These are phyloP conservation scores for Salmacisia buchloeana DNA, from an alignment of 1,284 basidiomycete species.

Conservation along the genomic window DNA sequence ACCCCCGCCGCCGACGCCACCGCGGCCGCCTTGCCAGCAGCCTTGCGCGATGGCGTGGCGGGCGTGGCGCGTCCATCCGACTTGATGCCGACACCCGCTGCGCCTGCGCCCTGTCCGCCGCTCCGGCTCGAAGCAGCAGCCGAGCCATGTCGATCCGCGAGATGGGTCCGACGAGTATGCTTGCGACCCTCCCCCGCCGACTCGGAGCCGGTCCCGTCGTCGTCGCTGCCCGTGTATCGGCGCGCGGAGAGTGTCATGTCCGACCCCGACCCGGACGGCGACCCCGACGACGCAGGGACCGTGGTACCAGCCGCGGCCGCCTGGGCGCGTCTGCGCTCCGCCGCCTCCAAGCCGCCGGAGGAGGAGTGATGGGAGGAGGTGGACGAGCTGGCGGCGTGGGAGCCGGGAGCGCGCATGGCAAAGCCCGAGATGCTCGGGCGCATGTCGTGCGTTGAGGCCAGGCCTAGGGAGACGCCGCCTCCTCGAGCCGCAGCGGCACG, in stretches of 20 bases:
- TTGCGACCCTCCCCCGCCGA: not conserved
- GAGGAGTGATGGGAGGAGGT: not conserved
- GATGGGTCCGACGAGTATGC: constrained; percentile 1
- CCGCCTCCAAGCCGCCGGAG: not conserved
- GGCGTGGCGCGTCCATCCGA: not conserved
- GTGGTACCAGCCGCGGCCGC: not conserved
- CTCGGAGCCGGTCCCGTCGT: not conserved
- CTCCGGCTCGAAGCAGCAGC: not conserved
- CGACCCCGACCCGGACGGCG: not conserved
- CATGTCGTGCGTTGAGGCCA: not conserved
- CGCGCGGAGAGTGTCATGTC: no score
- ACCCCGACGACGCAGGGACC: not conserved
- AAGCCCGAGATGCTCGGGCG: not conserved
- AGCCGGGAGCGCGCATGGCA: not conserved
- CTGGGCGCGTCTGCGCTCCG: not conserved
- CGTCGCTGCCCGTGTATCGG: not conserved
- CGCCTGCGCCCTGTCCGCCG: not conserved
- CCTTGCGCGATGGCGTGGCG: no score
- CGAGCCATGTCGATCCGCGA: not conserved
- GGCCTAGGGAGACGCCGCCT: not conserved
- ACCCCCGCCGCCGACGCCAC: no score
- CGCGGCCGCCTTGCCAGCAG: no score
- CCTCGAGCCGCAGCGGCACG: not conserved
- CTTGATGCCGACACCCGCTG: not conserved
- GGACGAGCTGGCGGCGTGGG: no score